Evolutionary conservation across 2,329 filamentous ascomycete species (phyloP).

Genomic region (Claviceps humidiphila): DNA sequence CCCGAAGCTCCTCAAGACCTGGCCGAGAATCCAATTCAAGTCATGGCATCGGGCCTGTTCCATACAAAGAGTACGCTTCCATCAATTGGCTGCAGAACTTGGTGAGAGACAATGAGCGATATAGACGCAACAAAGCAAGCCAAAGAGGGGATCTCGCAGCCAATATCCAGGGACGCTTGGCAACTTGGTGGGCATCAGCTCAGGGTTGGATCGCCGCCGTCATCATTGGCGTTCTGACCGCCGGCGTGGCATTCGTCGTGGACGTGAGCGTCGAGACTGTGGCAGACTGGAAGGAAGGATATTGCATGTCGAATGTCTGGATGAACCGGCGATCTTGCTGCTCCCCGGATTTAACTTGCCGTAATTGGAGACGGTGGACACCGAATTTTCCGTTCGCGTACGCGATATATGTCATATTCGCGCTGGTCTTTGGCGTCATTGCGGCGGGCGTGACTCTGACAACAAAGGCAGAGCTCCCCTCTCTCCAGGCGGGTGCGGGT

Average conservation of each 20-base stretch:
- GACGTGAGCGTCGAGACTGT: conserved; percentile 40
- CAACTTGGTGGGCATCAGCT: conserved; percentile 29
- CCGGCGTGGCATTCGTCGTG: conserved; percentile 40
- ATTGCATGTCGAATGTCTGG: conserved; percentile 32
- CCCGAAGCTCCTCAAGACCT: not conserved
- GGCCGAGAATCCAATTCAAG: not conserved
- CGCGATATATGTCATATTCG: conserved; percentile 14
- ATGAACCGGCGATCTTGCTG: conserved; percentile 38
- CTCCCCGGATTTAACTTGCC: conserved; percentile 18
- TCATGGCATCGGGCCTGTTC: conserved; percentile 15
- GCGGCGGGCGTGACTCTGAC: conserved; percentile 15
- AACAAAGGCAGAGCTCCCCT: conserved; percentile 27
- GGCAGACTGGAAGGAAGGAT: conserved; percentile 44
- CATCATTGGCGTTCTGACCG: conserved; percentile 39
- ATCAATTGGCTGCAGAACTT: conserved; percentile 51
- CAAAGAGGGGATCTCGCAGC: conserved; percentile 23
- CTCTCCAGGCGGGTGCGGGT: conserved; percentile 14
- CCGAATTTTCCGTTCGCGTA: conserved; percentile 11
- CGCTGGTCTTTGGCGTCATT: conserved; percentile 13
- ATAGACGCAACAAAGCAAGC: conserved; percentile 16
- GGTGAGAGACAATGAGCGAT: conserved; percentile 44
- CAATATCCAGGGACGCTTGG: not conserved
- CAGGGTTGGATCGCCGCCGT: conserved; percentile 43
- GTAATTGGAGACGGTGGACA: conserved; percentile 30
- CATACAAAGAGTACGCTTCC: conserved; percentile 48